phyloP scores from a whole-genome alignment of 441 rosid species.

The Breynia disticha region DNA sequence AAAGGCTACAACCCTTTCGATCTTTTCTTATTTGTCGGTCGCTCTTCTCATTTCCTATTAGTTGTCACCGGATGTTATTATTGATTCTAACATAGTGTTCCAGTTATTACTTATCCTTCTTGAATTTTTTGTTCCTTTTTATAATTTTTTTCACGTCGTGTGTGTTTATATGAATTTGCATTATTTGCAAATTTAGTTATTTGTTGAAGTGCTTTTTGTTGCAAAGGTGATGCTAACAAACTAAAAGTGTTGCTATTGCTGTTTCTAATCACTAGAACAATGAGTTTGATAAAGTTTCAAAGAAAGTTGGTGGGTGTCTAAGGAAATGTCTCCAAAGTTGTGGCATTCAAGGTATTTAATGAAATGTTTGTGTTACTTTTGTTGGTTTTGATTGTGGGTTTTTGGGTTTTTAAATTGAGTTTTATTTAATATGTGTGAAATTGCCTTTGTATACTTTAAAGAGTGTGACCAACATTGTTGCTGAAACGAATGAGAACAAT shows the following conservation, averaged over 20 bases:
- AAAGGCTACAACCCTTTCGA: slow-evolving; percentile 99
- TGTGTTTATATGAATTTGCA: no score
- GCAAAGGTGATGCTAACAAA: slow-evolving; percentile 33
- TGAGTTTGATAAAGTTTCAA: slow-evolving; percentile 44
- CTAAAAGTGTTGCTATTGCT: slow-evolving; percentile 79
- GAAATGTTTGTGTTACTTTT: not conserved
- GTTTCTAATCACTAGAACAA: slow-evolving; percentile 78
- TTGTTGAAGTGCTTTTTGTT: not conserved
- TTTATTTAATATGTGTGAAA: slow-evolving; percentile 39
- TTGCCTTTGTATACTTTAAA: slow-evolving; percentile 76
- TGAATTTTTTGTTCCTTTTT: no score
- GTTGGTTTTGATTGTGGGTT: not conserved
- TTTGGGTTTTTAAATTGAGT: slow-evolving; percentile 1
- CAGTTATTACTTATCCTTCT: slow-evolving; percentile 11
- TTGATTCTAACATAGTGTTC: slow-evolving; percentile 6
- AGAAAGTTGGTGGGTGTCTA: slow-evolving; percentile 54
- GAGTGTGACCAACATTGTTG: slow-evolving; percentile 23
- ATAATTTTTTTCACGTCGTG: no score
- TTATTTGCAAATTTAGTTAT: no score
- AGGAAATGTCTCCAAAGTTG: slow-evolving; percentile 67
- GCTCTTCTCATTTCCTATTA: no score
- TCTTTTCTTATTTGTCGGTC: slow-evolving; percentile 98
- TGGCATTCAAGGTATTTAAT: slow-evolving; percentile 52
- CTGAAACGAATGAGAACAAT: slow-evolving; percentile 20
- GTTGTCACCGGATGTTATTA: slow-evolving; percentile 72